Conservation (phyloP, 768 basidiomycete species). For the Kwoniella europaea region DNA sequence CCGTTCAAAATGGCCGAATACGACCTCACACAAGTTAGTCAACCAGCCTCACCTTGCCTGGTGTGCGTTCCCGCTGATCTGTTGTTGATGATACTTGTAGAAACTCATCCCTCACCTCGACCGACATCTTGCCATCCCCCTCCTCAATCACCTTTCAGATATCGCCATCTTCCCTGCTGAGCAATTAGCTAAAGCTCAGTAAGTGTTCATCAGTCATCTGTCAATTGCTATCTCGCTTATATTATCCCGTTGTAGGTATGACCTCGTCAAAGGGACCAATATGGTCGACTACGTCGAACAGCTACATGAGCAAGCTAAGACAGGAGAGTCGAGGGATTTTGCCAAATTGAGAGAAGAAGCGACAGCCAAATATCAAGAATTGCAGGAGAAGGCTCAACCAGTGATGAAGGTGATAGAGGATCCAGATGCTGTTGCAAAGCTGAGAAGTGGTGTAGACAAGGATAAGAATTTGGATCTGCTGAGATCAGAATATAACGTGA, state of each 20-base stretch:
- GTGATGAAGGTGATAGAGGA: conserved; percentile 96
- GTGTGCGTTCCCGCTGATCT: no score
- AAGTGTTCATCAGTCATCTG: conserved; percentile 14
- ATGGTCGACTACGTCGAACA: conserved; percentile 93
- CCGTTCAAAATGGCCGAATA: conserved; percentile 69
- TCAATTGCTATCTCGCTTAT: not conserved
- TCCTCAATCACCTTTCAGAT: conserved; percentile 82
- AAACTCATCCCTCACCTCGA: conserved; percentile 91
- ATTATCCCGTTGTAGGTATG: conserved; percentile 64
- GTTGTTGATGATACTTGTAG: conserved; percentile 57
- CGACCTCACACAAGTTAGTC: conserved; percentile 71
- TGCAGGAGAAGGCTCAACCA: conserved; percentile 87
- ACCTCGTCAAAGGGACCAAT: conserved; percentile 94
- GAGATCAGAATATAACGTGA: conserved; percentile 86
- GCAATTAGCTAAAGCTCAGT: conserved; percentile 82
- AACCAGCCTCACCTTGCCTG: not conserved
- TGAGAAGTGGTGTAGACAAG: conserved; percentile 83
- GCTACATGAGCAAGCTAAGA: conserved; percentile 75
- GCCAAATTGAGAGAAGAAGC: conserved; percentile 79
- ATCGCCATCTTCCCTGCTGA: conserved; percentile 70
- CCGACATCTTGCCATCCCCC: conserved; percentile 89
- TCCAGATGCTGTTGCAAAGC: conserved; percentile 89
- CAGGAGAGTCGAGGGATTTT: conserved; percentile 65
- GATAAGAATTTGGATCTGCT: conserved; percentile 93
- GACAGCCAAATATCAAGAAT: conserved; percentile 77